Percentiles rank a stretch among this genome's conserved stretches.
Evolutionary conservation across 2,329 filamentous ascomycete species (phyloP).

Genomic region (Keithomyces neogunnii): DNA sequence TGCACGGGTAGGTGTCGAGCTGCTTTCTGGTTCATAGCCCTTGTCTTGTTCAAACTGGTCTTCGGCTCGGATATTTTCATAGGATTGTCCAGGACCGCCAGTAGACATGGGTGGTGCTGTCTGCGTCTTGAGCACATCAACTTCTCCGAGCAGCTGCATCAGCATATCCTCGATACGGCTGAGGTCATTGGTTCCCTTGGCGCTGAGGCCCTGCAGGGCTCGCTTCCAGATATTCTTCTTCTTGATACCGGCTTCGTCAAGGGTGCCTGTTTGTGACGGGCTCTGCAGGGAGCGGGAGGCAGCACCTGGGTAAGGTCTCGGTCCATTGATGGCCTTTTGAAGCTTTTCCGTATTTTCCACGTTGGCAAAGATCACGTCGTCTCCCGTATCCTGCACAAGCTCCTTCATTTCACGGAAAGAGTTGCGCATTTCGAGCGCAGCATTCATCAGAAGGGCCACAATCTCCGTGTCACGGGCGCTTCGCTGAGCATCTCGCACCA

Average conservation of each 20-base stretch:
- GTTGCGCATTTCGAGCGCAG: constrained; percentile 92
- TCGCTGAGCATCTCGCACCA: constrained; percentile 90
- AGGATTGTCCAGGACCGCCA: constrained; percentile 51
- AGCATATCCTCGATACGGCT: constrained; percentile 86
- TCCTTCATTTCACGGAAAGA: constrained; percentile 94
- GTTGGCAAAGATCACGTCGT: constrained; percentile 78
- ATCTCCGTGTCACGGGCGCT: constrained; percentile 97
- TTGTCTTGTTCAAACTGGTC: constrained; percentile 58
- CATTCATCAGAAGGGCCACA: constrained; percentile 83
- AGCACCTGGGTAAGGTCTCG: constrained; percentile 69
- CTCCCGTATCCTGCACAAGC: constrained; percentile 74
- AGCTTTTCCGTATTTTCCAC: constrained; percentile 85
- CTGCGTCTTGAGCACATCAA: constrained; percentile 70
- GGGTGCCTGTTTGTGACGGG: constrained; percentile 44
- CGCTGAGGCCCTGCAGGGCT: constrained; percentile 82
- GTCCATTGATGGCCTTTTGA: constrained; percentile 74
- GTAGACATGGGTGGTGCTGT: constrained; percentile 32
- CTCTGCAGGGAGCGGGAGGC: constrained; percentile 51
- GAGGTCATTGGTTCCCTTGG: constrained; percentile 81
- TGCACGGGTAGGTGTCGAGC: constrained; percentile 56
- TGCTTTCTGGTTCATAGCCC: constrained; percentile 81
- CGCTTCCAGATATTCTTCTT: constrained; percentile 90
- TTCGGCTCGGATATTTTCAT: constrained; percentile 57
- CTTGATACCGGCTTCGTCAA: constrained; percentile 59
- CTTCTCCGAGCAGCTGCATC: constrained; percentile 83